Conservation (phyloP, 345 rosid genomes). For the Turnera subulata region DNA sequence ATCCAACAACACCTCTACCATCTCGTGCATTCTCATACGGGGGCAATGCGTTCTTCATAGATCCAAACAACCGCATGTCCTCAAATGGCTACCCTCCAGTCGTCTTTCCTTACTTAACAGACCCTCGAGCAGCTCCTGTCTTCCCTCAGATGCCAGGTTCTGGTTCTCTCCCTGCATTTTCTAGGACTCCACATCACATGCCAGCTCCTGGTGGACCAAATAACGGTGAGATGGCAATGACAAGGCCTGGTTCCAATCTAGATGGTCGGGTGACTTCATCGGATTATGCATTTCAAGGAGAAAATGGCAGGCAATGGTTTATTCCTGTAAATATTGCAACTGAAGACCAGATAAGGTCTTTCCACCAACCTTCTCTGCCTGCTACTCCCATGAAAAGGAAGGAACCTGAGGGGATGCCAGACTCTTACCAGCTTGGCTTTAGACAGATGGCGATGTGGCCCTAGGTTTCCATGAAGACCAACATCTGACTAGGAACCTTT, state of each 20-base stretch:
- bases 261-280: not conserved
- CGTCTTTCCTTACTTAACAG: slow-evolving; percentile 13
- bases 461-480: not conserved
- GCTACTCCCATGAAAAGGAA: slow-evolving; percentile 11
- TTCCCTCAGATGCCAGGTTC: slow-evolving; percentile 3
- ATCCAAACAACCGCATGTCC: slow-evolving; percentile 10
- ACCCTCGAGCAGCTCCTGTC: not conserved
- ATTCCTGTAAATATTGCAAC: slow-evolving; percentile 6
- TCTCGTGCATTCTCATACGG: slow-evolving; percentile 5
- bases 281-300: slow-evolving; percentile 7
- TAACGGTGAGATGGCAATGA: not conserved
- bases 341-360: slow-evolving; percentile 15
- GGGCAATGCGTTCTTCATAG: slow-evolving; percentile 12
- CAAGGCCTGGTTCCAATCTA: slow-evolving; percentile 11
- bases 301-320: slow-evolving; percentile 3
- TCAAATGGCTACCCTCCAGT: slow-evolving; percentile 6
- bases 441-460: slow-evolving; percentile 11
- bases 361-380: slow-evolving; percentile 11
- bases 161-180: slow-evolving; percentile 4
- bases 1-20: not conserved
- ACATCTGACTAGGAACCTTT: not conserved
- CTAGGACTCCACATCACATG: slow-evolving; percentile 5
- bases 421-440: slow-evolving; percentile 6
- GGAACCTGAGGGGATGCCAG: slow-evolving; percentile 22
- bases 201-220: not conserved